Percentiles rank a stretch among this genome's conserved stretches.
Conservation (phyloP, 2,329 filamentous ascomycete species). For the Aschersonia sp. region DNA sequence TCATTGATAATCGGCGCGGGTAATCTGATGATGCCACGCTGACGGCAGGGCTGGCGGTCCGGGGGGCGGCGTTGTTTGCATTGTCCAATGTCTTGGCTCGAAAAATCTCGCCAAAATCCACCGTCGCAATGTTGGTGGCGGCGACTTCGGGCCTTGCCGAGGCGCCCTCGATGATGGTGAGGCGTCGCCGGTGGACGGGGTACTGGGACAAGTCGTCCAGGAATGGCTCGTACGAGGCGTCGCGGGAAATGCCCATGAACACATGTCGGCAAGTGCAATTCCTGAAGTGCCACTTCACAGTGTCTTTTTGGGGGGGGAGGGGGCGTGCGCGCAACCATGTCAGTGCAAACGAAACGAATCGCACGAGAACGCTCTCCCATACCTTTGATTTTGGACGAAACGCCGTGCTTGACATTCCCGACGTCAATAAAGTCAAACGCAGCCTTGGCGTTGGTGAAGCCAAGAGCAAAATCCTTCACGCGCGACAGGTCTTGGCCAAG, state of each 20-base stretch:
- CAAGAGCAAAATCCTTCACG: conserved; percentile 41
- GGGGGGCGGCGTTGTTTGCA: conserved; percentile 1
- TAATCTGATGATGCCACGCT: conserved; percentile 6
- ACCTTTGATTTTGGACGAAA: conserved; percentile 48
- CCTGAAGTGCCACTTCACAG: conserved; percentile 39
- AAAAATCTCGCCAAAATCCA: conserved; percentile 35
- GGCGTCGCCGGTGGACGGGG: conserved; percentile 22
- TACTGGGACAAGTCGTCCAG: conserved; percentile 39
- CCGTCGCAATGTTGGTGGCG: conserved; percentile 28
- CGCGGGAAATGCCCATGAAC: conserved; percentile 46
- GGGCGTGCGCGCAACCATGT: not conserved
- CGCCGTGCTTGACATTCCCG: conserved; percentile 41
- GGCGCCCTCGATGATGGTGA: conserved; percentile 40
- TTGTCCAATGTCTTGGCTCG: conserved; percentile 36
- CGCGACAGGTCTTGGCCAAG: conserved; percentile 33
- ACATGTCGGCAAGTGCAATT: conserved; percentile 49
- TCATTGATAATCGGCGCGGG: conserved; percentile 7
- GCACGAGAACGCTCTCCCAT: not conserved
- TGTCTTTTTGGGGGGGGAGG: conserved; percentile 20
- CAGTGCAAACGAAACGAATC: not conserved
- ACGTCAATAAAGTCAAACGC: conserved; percentile 52
- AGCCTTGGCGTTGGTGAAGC: conserved; percentile 43
- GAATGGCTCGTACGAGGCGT: conserved; percentile 45
- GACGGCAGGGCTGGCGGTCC: conserved; percentile 7
- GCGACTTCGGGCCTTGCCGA: conserved; percentile 35